Evolutionary conservation across 805 yeast species (phyloP).

Genomic region (Pichia exigua): DNA sequence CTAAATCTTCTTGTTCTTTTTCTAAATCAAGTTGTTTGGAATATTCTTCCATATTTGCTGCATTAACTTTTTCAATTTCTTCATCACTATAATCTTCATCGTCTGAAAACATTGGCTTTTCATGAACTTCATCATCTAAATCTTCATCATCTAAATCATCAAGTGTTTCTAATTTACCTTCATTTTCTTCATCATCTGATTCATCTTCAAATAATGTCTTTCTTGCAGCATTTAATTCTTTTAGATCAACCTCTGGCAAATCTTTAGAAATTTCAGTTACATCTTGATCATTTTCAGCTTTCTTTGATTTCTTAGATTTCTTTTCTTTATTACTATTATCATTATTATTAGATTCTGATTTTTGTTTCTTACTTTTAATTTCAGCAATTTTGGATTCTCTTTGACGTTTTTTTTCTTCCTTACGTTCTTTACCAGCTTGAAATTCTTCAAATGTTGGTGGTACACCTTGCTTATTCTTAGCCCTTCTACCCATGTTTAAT

Average conservation of each 20-base stretch:
- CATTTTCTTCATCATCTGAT: constrained; percentile 41
- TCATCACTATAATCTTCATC: constrained; percentile 54
- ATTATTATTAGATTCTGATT: neutral
- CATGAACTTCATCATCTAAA: constrained; percentile 45
- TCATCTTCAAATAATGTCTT: constrained; percentile 68
- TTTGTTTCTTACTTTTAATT: constrained; percentile 13
- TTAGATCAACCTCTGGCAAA: constrained; percentile 59
- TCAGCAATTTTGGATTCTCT: constrained; percentile 24
- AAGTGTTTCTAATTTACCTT: constrained; percentile 28
- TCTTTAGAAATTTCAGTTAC: constrained; percentile 37
- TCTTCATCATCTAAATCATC: constrained; percentile 16
- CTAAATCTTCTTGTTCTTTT: constrained; percentile 51
- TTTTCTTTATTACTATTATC: constrained; percentile 17
- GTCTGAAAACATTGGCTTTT: constrained; percentile 74
- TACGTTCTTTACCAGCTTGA: constrained; percentile 37
- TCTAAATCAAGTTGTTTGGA: constrained; percentile 58
- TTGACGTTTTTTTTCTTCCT: constrained; percentile 30
- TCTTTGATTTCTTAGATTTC: constrained; percentile 18
- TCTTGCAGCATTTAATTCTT: constrained; percentile 60
- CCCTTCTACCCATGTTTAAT: constrained; percentile 79
- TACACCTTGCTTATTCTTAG: constrained; percentile 84
- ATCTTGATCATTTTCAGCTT: constrained; percentile 16
- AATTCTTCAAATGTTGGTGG: constrained; percentile 89
- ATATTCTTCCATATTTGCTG: constrained; percentile 75
- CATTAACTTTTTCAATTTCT: constrained; percentile 65